phyloP scores from a whole-genome alignment of 164 flowering plant genomes.

The Tetrastigma voinierianum region DNA sequence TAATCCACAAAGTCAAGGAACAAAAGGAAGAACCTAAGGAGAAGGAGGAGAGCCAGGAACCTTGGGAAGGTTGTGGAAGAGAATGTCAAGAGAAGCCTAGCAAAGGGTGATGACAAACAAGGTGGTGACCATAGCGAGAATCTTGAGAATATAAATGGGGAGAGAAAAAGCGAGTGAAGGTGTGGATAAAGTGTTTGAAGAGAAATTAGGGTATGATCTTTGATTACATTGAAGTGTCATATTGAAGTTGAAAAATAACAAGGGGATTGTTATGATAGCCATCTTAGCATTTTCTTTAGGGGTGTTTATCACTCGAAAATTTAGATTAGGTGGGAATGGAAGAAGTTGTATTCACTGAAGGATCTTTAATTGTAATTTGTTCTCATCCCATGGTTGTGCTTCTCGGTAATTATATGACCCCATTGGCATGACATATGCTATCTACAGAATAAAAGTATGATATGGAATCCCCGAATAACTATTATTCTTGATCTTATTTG shows the following conservation, averaged over 20 bases:
- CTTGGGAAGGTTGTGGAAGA: slow-evolving; percentile 9
- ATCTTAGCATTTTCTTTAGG: slow-evolving; percentile 47
- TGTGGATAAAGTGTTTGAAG: not conserved
- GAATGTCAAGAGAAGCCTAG: not conserved
- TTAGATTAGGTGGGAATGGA: slow-evolving; percentile 9
- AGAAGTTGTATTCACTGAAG: no score
- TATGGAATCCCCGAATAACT: no score
- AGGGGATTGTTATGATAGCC: slow-evolving; percentile 37
- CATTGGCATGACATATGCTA: no score
- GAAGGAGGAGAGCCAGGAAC: not conserved
- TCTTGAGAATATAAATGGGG: not conserved
- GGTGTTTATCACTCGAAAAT: slow-evolving; percentile 31
- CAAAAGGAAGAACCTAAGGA: slow-evolving; percentile 8
- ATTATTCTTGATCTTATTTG: no score
- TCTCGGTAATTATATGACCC: no score
- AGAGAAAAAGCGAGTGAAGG: not conserved
- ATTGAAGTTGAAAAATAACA: slow-evolving; percentile 27
- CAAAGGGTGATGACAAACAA: not conserved
- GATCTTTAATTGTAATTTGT: not conserved
- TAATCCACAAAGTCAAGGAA: slow-evolving; percentile 33
- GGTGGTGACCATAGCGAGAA: no score
- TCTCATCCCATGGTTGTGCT: no score
- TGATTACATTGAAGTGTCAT: slow-evolving; percentile 9
- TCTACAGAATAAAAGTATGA: no score
- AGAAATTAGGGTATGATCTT: slow-evolving; percentile 5